Base-by-base conservation (phyloP, 2,329 filamentous ascomycete species). In the Stagonosporopsis vannaccii region DNA sequence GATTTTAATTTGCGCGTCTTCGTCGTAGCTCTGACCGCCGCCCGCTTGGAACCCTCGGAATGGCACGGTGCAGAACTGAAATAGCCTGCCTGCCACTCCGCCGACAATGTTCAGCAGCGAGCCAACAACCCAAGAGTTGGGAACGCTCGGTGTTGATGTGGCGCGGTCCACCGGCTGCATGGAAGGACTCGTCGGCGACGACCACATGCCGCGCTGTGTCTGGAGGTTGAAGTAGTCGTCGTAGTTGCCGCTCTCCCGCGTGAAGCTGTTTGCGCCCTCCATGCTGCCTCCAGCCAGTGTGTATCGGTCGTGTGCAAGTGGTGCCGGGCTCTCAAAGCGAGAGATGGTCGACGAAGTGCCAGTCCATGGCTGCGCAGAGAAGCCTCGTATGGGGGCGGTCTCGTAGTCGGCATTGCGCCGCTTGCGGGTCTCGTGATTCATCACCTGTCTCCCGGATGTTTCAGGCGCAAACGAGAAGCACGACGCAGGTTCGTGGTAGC, bases 21-120 rank as follows among this genome's bases (percentile, higher is more conserved):
- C 78, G 6, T 84, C 79, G 69, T 93, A 96, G 23, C 86, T 87
- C 57, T 81, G 82, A 8, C 93, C 94, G 3, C 90, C 91, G 7
- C 93, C 94, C 12, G 93, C 92, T 59, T 93, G 88, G 74, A 97
- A 97, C 0, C 93, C 93, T 51, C 85, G 84, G 69, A 97, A 96
- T 0, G 90, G 85, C 22, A 80, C 86, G 0, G 80, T 79, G 79
- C 93, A 97, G 67, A 97, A 95, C 64, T 92, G 85, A 84, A 91
- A 92, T 0, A 96, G 87, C 68, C 89, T 94, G 17, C 91, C 90
- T 1, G 90, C 85, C 3, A 90, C 85, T 25, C 82, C 86, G 1
- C 87, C 87, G 7, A 91, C 82, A 0, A 89, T 82, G 36, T 79
- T 84, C 28, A 91, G 78, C 5, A 89, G 84, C 44, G 68, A 67